Conservation (phyloP, 2,329 filamentous ascomycete species). For the Conoideocrella luteorostrata region DNA sequence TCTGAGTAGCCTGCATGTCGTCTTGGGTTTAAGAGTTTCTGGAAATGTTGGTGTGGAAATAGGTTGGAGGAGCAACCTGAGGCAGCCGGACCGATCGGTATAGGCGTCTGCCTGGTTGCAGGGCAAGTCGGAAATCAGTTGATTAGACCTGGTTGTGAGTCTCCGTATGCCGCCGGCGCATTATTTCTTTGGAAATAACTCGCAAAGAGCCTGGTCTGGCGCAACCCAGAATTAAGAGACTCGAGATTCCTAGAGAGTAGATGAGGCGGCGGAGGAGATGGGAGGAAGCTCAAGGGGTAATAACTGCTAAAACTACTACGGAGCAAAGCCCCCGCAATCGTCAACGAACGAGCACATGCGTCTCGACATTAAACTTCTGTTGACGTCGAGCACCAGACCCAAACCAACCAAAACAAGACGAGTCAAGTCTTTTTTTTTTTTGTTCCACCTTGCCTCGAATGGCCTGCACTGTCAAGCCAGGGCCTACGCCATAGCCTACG, state of each 20-base stretch:
- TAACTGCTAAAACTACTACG: neutral
- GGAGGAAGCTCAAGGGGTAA: slow-evolving; percentile 4
- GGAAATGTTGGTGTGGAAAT: too few relatives aligned
- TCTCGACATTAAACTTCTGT: neutral
- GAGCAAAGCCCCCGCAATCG: neutral
- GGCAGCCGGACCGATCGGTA: neutral
- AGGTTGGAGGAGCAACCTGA: too few relatives aligned
- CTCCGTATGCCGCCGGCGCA: neutral
- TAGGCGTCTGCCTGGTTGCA: neutral
- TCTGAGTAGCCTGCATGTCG: slow-evolving; percentile 24
- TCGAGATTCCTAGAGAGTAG: too few relatives aligned
- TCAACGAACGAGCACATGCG: slow-evolving; percentile 3
- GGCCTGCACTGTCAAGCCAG: too few relatives aligned
- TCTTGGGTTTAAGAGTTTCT: neutral
- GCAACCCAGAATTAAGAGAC: too few relatives aligned
- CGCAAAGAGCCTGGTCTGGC: too few relatives aligned
- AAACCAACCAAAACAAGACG: too few relatives aligned
- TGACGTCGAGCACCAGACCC: slow-evolving; percentile 3
- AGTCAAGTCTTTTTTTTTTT: too few relatives aligned
- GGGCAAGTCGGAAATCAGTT: neutral
- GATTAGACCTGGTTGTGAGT: neutral
- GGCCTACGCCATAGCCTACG: too few relatives aligned
- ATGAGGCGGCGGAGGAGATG: neutral
- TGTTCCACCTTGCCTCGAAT: neutral
- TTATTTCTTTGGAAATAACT: too few relatives aligned